Base-by-base conservation (phyloP, 1,284 basidiomycete genomes). In the Cryptococcus wingfieldii region DNA sequence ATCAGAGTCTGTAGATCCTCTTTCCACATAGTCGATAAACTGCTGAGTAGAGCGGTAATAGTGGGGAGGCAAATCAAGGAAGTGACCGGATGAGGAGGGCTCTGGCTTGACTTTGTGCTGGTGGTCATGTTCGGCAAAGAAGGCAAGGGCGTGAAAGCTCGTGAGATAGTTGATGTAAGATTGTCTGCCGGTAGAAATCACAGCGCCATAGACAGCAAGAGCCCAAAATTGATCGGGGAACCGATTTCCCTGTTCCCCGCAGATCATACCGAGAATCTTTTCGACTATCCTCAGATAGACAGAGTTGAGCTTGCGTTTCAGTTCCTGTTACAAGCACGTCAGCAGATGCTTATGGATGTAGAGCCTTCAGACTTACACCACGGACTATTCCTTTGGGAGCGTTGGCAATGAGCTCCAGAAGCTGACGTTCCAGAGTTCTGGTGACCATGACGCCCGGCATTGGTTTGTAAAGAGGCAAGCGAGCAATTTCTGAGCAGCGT, bases 171-270 rank as follows among this genome's bases (percentile, higher is more conserved):
- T 34, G 31, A 34, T 7, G 31, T 34, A 34, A 1, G 31, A 34
- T 34, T 34, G 31, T 10, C 31, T 34, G 31, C 31, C 31, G 31
- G 31, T 34, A 8, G 31, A 34, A 5, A 34, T 34, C 7, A 34
- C 70, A 37, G 61, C 56, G 5, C 60, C 12, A 69, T 66, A 8
- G 58, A 54, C 2, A 58, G 47, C 25, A 58, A 55, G 19, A 25
- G 45, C 10, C 42, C 64, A 62, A 5, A 75, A 55, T 39, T 72
- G 66, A 1, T 68, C 0, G 69, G 69, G 0, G 65, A 45, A 27
- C 43, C 58, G 14, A 54, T 61, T 1, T 60, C 60, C 34, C 72
- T 68, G 25, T 57, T 34, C 31, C 10, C 31, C 31, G 31, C 5
- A 10, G 31, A 34, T 34, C 31, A 34, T 34, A 34, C 72, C 45